These are phyloP conservation scores for Eucalyptus guilfoylei DNA, from an alignment of 345 rosid species.

Conservation along the genomic window DNA sequence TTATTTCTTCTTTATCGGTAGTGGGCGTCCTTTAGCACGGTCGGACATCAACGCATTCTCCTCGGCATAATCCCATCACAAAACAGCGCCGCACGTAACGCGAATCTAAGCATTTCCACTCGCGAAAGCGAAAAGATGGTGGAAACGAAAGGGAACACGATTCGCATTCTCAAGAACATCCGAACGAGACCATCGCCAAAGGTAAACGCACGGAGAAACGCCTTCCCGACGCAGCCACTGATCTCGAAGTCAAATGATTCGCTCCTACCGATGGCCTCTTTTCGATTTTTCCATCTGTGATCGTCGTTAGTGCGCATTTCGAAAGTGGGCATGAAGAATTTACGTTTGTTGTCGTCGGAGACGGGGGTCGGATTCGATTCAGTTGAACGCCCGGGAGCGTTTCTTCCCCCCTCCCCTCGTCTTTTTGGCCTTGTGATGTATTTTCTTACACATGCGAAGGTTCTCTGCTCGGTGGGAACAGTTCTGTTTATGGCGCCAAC, in stretches of 20 bases:
- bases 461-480: background rate
- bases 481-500: background rate
- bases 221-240: background rate
- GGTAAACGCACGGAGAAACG: background rate
- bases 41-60: background rate
- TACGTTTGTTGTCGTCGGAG: background rate
- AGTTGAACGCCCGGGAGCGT: background rate
- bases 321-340: background rate
- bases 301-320: background rate
- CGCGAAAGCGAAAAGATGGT: background rate
- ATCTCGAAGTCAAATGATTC: slow-evolving; percentile 1
- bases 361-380: background rate
- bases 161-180: background rate
- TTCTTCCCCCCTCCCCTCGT: background rate
- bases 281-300: background rate
- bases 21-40: background rate
- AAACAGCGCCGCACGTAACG: background rate
- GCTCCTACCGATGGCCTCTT: background rate
- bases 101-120: background rate
- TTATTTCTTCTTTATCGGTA: background rate
- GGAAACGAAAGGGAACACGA: background rate
- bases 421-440: background rate
- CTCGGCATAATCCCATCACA: background rate
- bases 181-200: background rate
- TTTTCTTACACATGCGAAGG: background rate